Evolutionary conservation across 192 early-diverging fungal species (phyloP), one percentile per base, ranked within the genome.

Genomic region (Rhizophagus clarus): DNA sequence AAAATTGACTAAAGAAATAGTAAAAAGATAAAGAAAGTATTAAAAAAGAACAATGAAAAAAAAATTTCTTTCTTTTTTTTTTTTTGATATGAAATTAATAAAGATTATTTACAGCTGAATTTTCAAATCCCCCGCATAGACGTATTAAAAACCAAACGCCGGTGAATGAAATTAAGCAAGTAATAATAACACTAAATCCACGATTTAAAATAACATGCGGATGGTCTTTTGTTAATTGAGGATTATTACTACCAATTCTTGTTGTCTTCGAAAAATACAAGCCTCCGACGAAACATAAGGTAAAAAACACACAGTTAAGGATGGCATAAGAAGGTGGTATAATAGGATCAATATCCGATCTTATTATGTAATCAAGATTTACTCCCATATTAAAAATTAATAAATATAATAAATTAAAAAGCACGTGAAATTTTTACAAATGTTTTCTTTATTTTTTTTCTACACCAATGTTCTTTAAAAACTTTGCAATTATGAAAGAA

Each of bases 171-270:
- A 79, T 49, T 12, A 61, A 3, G 11, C 77, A 79, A 40, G 77
- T 61, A 26, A 49, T 60, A 15, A n/a, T 3, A 32, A 66, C 63
- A 40, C 26, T 37, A 34, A 56, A 71, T 17, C 56, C 51, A 24
- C 77, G 77, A n/a, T 79, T 45, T 14, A 60, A 14, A 24, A 79
- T 79, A 32, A 79, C 77, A 12, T 31, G 14, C 12, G 64, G 77
- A 37, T 79, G 77, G n/a, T 70, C 22, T n/a, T 79, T 79, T 61
- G 77, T 70, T 20, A 79, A 56, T 12, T 28, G 42, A 61, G 31
- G 42, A 56, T 79, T 68, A 70, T 28, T 28, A 24, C 40, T 32
- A 56, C 67, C 47, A 37, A 79, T 79, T 32, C 77, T 60, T 14
- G 66, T 42, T 24, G 51, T 61, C 24, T 68, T 68, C 7, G 60